Percentiles rank a stretch among this genome's conserved stretches.
Evolutionary conservation across 257 asterid genomes (phyloP).

Genomic region (Schizonepeta tenuifolia): DNA sequence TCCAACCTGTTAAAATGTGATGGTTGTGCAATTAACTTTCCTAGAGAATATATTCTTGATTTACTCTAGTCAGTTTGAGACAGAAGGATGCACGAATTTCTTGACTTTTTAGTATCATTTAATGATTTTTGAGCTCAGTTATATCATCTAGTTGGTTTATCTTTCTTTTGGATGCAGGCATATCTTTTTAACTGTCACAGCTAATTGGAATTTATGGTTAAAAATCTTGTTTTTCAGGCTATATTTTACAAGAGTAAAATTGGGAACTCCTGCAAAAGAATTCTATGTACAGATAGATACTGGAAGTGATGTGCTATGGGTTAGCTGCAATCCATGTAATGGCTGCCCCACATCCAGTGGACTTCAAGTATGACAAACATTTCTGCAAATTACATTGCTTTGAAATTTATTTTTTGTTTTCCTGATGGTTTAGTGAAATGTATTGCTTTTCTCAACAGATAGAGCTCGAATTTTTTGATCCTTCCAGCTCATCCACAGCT

Average conservation of each 20-base stretch:
- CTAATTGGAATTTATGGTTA: conserved; percentile 20
- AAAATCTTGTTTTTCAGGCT: conserved; percentile 60
- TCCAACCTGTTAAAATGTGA: conserved; percentile 24
- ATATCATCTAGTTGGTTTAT: neutral
- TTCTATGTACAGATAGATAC: conserved; percentile 98
- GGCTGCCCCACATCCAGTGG: conserved; percentile 97
- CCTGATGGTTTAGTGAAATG: conserved; percentile 14
- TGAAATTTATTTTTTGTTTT: neutral
- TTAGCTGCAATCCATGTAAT: conserved; percentile 73
- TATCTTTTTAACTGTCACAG: neutral
- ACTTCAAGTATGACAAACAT: conserved; percentile 64
- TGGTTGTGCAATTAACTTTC: conserved; percentile 30
- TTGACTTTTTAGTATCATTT: conserved; percentile 9
- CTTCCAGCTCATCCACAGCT: conserved; percentile 74
- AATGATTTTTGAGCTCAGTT: neutral
- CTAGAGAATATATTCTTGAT: conserved; percentile 35
- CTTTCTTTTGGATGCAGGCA: conserved; percentile 1
- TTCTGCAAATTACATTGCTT: conserved; percentile 1
- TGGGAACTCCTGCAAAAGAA: conserved; percentile 91
- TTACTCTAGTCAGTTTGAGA: conserved; percentile 11
- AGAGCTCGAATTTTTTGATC: conserved; percentile 84
- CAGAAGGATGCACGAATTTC: conserved; percentile 19
- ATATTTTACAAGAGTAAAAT: conserved; percentile 77
- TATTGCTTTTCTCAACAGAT: conserved; percentile 53
- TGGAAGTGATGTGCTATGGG: conserved; percentile 99